A percentile compares a stretch with the other conserved stretches of the same genome.
Conservation (phyloP, 2,329 filamentous ascomycete genomes). For the Clonostachys chloroleuca region DNA sequence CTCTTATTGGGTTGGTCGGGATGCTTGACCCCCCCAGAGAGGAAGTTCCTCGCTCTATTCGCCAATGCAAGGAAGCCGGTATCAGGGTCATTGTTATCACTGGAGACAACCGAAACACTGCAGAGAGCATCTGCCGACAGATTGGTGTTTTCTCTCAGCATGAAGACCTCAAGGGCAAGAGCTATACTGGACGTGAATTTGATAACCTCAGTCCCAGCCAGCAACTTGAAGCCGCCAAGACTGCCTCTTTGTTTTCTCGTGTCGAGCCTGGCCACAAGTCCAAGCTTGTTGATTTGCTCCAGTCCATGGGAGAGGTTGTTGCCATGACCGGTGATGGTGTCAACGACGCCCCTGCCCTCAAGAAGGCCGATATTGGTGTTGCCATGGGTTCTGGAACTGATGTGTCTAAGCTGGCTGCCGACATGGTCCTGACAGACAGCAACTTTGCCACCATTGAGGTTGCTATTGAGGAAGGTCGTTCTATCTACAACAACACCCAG, state of each 20-base stretch:
- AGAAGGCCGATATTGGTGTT: constrained; percentile 98
- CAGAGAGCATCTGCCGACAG: constrained; percentile 94
- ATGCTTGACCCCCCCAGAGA: constrained; percentile 97
- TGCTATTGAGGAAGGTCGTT: constrained; percentile 93
- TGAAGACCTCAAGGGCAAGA: constrained; percentile 87
- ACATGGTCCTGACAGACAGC: constrained; percentile 98
- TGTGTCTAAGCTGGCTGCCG: constrained; percentile 91
- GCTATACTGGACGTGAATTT: constrained; percentile 92
- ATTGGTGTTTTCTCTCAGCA: constrained; percentile 85
- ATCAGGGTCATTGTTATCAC: constrained; percentile 98
- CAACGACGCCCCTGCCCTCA: constrained; percentile 94
- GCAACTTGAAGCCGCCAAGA: constrained; percentile 79
- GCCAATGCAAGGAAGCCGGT: constrained; percentile 85
- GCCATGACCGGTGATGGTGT: constrained; percentile 99
- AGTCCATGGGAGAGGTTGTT: constrained; percentile 88
- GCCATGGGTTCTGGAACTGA: constrained; percentile 98
- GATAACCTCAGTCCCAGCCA: constrained; percentile 76
- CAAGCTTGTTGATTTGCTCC: constrained; percentile 94
- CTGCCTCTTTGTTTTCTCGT: constrained; percentile 88
- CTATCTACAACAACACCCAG: constrained; percentile 99
- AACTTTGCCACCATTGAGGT: constrained; percentile 98
- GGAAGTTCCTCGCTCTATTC: constrained; percentile 82
- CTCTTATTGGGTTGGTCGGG: constrained; percentile 85
- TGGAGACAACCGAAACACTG: constrained; percentile 95
- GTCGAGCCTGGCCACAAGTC: constrained; percentile 96